These are phyloP conservation scores for Loxodes magnus DNA, from an alignment of 73 alveolate species.

Conservation along the genomic window DNA sequence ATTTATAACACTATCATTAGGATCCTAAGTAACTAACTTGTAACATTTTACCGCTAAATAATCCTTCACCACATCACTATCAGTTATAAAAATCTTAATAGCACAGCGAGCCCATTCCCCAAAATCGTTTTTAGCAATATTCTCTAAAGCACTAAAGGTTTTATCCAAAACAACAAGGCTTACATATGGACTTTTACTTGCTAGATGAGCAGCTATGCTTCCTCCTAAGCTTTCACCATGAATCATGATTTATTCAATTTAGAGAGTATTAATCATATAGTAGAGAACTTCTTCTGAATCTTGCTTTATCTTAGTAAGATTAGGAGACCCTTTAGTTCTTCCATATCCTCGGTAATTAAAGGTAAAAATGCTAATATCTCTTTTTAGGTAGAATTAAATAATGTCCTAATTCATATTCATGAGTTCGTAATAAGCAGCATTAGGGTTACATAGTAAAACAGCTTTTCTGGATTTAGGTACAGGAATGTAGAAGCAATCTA, in stretches of 20 bases:
- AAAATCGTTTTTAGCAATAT: background rate
- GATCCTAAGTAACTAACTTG: constrained; percentile 10
- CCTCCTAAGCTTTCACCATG: constrained; percentile 19
- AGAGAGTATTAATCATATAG: background rate
- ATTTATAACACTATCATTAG: constrained; percentile 5
- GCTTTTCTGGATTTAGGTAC: no score
- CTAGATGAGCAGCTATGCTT: constrained; percentile 13
- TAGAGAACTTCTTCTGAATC: constrained; percentile 7
- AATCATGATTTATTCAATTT: background rate
- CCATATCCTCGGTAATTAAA: constrained; percentile 25
- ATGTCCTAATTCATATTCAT: background rate
- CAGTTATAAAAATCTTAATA: background rate
- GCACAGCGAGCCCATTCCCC: no score
- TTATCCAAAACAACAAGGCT: constrained; percentile 5
- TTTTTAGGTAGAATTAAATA: constrained; percentile 2
- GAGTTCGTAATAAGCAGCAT: constrained; percentile 19
- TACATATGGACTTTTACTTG: background rate
- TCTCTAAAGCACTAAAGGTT: background rate
- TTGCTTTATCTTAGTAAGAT: background rate
- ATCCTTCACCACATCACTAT: constrained; percentile 1
- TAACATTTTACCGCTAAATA: constrained; percentile 1
- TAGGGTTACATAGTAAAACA: constrained; percentile 18
- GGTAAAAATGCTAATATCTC: background rate
- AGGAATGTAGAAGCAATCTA: no score
- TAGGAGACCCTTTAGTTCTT: constrained; percentile 11